Conservation (phyloP, 495 filamentous ascomycete species). For the Ascobolus immersus region DNA sequence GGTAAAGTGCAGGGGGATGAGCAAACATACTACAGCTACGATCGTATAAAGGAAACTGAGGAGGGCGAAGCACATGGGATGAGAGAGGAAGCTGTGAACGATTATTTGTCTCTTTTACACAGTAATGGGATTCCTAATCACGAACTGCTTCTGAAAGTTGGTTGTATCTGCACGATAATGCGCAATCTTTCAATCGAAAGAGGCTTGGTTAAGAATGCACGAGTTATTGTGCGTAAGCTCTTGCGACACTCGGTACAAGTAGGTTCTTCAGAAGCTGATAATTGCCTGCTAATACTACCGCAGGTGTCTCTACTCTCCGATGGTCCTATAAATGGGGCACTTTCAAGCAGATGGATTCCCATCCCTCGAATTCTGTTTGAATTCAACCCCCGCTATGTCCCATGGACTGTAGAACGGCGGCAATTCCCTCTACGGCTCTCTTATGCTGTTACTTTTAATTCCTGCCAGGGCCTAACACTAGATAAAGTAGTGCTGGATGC, state of each 20-base stretch:
- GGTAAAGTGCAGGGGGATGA: too few species aligned
- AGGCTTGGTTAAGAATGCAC: not conserved
- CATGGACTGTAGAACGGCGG: not conserved
- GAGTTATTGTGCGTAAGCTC: not conserved
- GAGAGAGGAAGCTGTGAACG: not conserved
- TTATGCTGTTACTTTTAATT: not conserved
- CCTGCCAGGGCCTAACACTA: not conserved
- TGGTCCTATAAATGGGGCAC: too few species aligned
- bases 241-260: not conserved
- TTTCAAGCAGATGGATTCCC: too few species aligned
- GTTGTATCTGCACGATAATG: not conserved
- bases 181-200: not conserved
- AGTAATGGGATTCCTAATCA: not conserved
- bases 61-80: not conserved
- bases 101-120: not conserved
- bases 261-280: not conserved
- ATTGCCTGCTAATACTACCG: not conserved
- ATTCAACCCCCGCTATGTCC: not conserved
- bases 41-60: not conserved
- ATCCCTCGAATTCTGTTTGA: not conserved
- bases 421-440: not conserved
- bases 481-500: not conserved
- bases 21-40: too few species aligned
- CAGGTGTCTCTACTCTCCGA: too few species aligned
- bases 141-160: too few species aligned